Base-by-base conservation (phyloP, 495 filamentous ascomycete species). In the Aspergillus panamensis region DNA sequence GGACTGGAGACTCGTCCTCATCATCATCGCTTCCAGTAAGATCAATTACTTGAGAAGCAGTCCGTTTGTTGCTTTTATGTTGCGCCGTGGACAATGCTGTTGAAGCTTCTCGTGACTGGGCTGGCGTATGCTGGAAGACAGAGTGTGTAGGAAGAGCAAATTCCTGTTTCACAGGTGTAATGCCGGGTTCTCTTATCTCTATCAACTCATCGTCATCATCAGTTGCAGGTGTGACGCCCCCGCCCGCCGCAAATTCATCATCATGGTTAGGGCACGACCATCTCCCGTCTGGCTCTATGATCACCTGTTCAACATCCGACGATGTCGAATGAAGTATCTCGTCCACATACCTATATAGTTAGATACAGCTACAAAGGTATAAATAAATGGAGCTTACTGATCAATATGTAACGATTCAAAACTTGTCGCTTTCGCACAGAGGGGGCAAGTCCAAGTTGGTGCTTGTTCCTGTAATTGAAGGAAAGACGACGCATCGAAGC, bases 401-500 rank as follows among this genome's bases (percentile, higher is more conserved):
- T 98, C 94, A 42, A 96, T 83, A 30, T 89, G 89, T 32, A 98
- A 68, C 30, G 81, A 84, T 43, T 92, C 87, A 66, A 92, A 98
- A 8, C 83, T 83, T 8, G 90, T 84, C 0, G 83, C 73, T 62
- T 96, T 95, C 67, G 85, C 90, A 73, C 94, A 98, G 25, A 96
- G 86, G 8, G 94, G 94, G 64, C 94, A 98, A 19, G 83, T 77
- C 94, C 94, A 98, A 10, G 91, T 93, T 19, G 94, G 93, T 0
- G 90, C 92, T 76, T 98, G 94, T 69, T 97, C 92, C 65, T 97
- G 92, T 37, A 98, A 68, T 62, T 96, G 90, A 13, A 98, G 77
- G 62, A 96, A 98, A 3, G 91, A 95, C 3, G 84, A 84, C n/a
- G 87, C 94, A 70, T 98, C 94, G 67, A 97, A 97, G 65, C 94